Evolutionary conservation across 139 green algal species (phyloP).

Genomic region (Nannochloris sp.): DNA sequence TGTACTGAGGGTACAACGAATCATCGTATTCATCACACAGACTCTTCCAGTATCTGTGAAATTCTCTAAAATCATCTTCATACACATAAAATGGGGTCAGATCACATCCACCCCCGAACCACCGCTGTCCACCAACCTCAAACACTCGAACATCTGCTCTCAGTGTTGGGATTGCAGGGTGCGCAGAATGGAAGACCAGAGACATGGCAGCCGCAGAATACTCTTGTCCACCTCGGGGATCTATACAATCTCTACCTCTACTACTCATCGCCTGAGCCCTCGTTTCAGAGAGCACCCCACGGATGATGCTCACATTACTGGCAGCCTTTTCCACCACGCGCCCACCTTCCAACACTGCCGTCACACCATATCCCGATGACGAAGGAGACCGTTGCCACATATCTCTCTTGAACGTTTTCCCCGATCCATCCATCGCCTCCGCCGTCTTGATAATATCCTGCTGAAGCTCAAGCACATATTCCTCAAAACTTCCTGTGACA

Average conservation of each 20-base stretch:
- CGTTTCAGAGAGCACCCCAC: conserved; percentile 51
- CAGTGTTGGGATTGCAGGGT: conserved; percentile 88
- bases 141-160: conserved; percentile 90
- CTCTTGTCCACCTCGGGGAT: conserved; percentile 56
- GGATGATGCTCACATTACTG: conserved; percentile 68
- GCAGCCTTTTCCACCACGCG: conserved; percentile 86
- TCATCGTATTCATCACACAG: conserved; percentile 65
- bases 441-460: conserved; percentile 30
- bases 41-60: conserved; percentile 74
- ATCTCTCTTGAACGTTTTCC: conserved; percentile 43
- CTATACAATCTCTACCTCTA: conserved; percentile 51
- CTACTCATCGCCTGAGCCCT: conserved; percentile 61
- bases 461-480: conserved; percentile 40
- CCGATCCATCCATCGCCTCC: conserved; percentile 50
- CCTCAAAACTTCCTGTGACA: conserved; percentile 25
- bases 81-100: conserved; percentile 87
- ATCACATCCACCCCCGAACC: conserved; percentile 93
- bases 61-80: conserved; percentile 59
- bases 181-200: conserved; percentile 84
- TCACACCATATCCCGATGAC: conserved; percentile 79
- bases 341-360: conserved; percentile 84
- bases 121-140: conserved; percentile 54
- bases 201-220: conserved; percentile 87
- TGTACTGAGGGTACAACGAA: conserved; percentile 71
- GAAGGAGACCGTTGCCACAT: conserved; percentile 44